These are phyloP conservation scores for Albugo candida DNA, from an alignment of 352 stramenopile species.

Conservation along the genomic window DNA sequence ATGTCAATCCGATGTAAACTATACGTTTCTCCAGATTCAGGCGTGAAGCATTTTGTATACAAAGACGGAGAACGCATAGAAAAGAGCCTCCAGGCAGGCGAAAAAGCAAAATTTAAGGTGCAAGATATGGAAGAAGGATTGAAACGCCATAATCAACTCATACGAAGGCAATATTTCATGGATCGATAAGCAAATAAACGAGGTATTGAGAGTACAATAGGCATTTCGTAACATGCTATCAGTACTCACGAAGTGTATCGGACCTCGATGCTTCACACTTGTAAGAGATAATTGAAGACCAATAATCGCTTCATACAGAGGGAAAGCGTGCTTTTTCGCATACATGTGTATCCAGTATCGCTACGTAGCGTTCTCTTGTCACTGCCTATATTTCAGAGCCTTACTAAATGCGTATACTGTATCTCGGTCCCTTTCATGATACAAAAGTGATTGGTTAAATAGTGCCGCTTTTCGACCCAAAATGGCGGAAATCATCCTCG, in stretches of 20 bases:
- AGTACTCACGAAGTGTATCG: too few species aligned
- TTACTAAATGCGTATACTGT: too few species aligned
- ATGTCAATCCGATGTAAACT: neutral
- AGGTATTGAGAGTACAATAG: too few species aligned
- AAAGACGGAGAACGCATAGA: conserved; percentile 58
- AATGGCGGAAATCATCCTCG: conserved; percentile 64
- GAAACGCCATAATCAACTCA: conserved; percentile 48
- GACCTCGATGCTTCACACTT: too few species aligned
- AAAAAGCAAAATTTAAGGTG: conserved; percentile 47
- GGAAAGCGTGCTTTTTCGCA: too few species aligned
- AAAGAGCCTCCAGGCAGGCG: conserved; percentile 15
- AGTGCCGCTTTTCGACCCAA: neutral
- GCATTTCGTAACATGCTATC: too few species aligned
- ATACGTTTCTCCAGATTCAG: conserved; percentile 15
- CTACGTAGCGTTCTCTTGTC: too few species aligned
- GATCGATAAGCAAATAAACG: conserved; percentile 14
- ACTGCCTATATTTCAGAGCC: too few species aligned
- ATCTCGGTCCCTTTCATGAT: too few species aligned
- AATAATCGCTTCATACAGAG: too few species aligned
- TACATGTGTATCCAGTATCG: too few species aligned
- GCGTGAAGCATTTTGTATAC: conserved; percentile 66
- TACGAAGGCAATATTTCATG: conserved; percentile 76
- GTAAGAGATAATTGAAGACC: too few species aligned
- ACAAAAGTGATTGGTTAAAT: neutral
- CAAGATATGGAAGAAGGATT: conserved; percentile 50